A percentile compares a stretch with the other conserved stretches of the same genome.
These are phyloP conservation scores for Dichomitus squalens DNA, from an alignment of 1,284 basidiomycete species.

Conservation along the genomic window DNA sequence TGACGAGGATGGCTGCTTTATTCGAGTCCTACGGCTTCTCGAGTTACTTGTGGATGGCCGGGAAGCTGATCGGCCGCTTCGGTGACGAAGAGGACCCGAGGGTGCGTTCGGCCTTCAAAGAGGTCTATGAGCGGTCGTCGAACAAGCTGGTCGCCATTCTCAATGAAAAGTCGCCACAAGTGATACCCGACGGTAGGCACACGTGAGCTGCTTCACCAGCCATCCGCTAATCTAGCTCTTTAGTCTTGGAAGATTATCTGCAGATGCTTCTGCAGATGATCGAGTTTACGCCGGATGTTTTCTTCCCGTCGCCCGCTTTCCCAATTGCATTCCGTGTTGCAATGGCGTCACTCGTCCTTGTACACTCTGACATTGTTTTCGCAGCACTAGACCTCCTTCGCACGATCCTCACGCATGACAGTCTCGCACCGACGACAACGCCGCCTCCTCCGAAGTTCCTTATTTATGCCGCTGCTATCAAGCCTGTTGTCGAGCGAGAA, in stretches of 20 bases:
- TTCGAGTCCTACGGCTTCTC: conserved; percentile 87
- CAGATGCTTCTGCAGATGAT: conserved; percentile 79
- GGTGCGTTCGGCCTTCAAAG: conserved; percentile 59
- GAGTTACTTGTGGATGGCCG: conserved; percentile 93
- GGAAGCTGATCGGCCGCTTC: conserved; percentile 79
- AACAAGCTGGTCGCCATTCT: conserved; percentile 69
- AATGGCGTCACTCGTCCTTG: conserved; percentile 77
- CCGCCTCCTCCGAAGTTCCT: conserved; percentile 63
- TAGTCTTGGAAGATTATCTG: conserved; percentile 95
- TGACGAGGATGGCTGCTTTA: conserved; percentile 74
- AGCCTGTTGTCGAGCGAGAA: conserved; percentile 70
- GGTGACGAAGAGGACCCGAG: conserved; percentile 59
- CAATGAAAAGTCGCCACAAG: conserved; percentile 64
- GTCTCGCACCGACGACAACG: conserved; percentile 46
- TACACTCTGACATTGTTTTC: conserved; percentile 81
- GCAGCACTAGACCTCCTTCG: conserved; percentile 83
- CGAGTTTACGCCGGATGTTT: conserved; percentile 70
- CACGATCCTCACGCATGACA: conserved; percentile 73
- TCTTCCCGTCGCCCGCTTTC: conserved; percentile 79
- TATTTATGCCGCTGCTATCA: conserved; percentile 68
- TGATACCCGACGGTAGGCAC: conserved; percentile 77
- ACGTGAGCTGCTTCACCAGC: conserved; percentile 25
- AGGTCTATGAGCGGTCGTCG: conserved; percentile 78
- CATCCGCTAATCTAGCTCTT: conserved; percentile 6
- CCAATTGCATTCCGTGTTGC: conserved; percentile 75